Evolutionary conservation across 2,329 filamentous ascomycete species (phyloP), one percentile per base, ranked within the genome.

Genomic region (Ilyonectria sp.): DNA sequence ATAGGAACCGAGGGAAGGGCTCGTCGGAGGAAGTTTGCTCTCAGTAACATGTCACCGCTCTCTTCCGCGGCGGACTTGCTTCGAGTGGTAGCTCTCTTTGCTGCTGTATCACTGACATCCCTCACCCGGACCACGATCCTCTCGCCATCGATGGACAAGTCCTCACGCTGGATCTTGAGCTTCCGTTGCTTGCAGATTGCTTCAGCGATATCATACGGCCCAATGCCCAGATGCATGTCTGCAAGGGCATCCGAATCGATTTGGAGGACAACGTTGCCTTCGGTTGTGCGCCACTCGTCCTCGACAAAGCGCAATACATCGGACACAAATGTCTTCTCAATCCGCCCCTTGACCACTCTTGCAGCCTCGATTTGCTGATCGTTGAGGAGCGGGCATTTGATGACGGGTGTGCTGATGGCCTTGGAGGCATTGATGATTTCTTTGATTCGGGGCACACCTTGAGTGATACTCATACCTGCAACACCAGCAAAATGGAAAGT

Each of bases 401-500:
- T 97, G 78, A 99, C 92, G 0, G 96, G 96, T 0, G 96, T 99
- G 80, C 93, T 97, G 81, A 99, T 99, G 56, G 86, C 86, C 79
- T 94, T 97, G 9, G 94, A 97, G 6, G 96, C 96, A 82, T 99
- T 99, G 90, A 99, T 99, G 74, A 99, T 99, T 86, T 99, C 96
- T 84, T 99, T 99, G 85, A 99, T 99, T 91, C 96, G 95, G 1
- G 96, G 96, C 7, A 99, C 96, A 93, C 96, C 96, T 78, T 98
- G 94, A 0, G 96, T 99, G 78, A 99, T 97, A 87, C 94, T 97
- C 96, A 99, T 98, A 80, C 95, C 95, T 49, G 96, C 96, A 71
- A 99, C 96, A 93, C 96, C 96, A 79, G 96, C 96, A 85, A 99
- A 99, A 92, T 98, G 96, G 90, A 98, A 98, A 79, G 96, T 98